Conservation (phyloP, 257 asterid genomes). For the Rubia yunnanensis region DNA sequence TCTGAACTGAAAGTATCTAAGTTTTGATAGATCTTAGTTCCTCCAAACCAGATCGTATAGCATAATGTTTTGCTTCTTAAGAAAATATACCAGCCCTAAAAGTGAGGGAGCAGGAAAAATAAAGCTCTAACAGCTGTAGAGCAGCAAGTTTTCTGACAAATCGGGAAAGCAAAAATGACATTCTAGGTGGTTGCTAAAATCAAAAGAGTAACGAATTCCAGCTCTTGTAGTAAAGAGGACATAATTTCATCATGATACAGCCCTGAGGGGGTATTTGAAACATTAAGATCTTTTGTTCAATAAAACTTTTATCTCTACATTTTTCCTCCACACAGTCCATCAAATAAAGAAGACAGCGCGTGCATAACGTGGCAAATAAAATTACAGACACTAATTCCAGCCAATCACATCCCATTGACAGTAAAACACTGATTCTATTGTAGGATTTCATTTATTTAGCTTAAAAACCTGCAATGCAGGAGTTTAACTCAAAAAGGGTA, state of each 20-base stretch:
- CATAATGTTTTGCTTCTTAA: neutral
- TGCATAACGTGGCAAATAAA: neutral
- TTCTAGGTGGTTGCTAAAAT: neutral
- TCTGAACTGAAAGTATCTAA: neutral
- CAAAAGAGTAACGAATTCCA: neutral
- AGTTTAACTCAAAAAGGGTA: neutral
- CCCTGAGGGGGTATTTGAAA: neutral
- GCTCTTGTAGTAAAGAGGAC: neutral
- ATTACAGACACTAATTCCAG: neutral
- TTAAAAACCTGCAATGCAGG: neutral
- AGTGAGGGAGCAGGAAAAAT: neutral
- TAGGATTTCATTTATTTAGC: too few species aligned
- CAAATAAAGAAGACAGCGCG: neutral
- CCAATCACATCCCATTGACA: neutral
- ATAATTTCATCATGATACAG: neutral
- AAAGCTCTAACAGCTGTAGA: neutral
- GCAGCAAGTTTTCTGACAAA: neutral
- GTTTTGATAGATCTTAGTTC: neutral
- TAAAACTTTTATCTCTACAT: neutral
- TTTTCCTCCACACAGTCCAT: neutral
- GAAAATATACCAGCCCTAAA: neutral
- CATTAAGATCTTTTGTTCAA: neutral
- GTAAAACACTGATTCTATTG: too few species aligned
- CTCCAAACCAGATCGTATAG: neutral
- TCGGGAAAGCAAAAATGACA: neutral